Conservation (phyloP, 208 protist species). For the Acanthamoeba rhysodes region DNA sequence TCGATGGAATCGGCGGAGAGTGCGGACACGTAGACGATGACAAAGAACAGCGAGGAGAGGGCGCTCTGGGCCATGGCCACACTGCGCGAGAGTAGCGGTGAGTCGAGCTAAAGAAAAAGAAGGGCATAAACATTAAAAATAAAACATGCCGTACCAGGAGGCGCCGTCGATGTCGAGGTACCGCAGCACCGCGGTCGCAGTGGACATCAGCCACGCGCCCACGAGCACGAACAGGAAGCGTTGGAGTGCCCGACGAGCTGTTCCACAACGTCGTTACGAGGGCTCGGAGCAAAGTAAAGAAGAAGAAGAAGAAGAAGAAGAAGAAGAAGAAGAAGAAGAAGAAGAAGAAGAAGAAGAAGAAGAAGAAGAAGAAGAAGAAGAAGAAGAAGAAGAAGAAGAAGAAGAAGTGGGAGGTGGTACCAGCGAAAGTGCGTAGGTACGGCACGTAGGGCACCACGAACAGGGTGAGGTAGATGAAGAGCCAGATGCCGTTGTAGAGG, state of each 20-base stretch:
- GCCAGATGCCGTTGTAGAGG: not conserved
- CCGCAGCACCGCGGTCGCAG: not conserved
- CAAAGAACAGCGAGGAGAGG: not conserved
- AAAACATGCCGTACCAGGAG: not conserved
- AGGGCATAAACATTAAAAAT: too few species aligned
- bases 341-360: not conserved
- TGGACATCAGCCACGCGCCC: not conserved
- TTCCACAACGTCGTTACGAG: too few species aligned
- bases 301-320: not conserved
- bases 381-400: not conserved
- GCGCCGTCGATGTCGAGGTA: slow-evolving; percentile 13
- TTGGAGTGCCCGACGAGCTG: not conserved
- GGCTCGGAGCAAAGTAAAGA: not conserved
- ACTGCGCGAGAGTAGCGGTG: not conserved
- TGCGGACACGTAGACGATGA: not conserved
- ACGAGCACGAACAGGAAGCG: not conserved
- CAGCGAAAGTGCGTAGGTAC: not conserved
- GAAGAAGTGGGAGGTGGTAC: not conserved
- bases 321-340: not conserved
- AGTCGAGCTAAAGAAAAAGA: too few species aligned
- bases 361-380: not conserved
- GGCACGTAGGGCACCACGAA: not conserved
- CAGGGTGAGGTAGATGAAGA: not conserved
- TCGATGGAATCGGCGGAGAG: slow-evolving; percentile 1
- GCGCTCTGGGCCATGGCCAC: not conserved